Percentiles rank a stretch among this genome's conserved stretches.
phyloP scores from a whole-genome alignment of 148 eudicot genomes.

The Bassia scoparia region DNA sequence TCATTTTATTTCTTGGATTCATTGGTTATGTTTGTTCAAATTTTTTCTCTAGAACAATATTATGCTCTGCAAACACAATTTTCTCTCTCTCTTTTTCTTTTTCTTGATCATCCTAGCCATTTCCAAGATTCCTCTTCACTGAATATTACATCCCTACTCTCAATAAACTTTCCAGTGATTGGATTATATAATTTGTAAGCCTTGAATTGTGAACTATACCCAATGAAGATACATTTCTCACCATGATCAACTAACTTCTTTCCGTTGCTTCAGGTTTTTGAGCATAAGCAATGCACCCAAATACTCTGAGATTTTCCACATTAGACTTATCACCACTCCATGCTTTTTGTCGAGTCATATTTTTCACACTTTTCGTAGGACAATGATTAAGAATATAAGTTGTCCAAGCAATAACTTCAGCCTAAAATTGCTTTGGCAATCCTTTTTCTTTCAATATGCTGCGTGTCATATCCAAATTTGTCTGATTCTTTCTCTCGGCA shows the following conservation, averaged over 20 bases:
- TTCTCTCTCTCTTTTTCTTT: too few relatives aligned
- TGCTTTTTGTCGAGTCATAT: neutral
- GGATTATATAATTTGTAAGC: neutral
- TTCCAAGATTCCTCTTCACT: neutral
- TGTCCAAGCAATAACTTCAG: neutral
- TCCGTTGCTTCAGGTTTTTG: neutral
- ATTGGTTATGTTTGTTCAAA: neutral
- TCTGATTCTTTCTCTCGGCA: too few relatives aligned
- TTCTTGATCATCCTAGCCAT: slow-evolving; percentile 1
- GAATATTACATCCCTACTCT: neutral
- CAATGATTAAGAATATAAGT: neutral
- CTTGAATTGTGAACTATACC: neutral
- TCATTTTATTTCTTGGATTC: neutral
- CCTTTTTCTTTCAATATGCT: neutral
- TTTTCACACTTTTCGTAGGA: neutral
- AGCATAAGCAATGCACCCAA: neutral
- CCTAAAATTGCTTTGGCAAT: neutral
- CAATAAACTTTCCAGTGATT: neutral
- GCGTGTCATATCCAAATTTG: too few relatives aligned
- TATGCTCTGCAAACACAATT: neutral
- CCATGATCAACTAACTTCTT: neutral
- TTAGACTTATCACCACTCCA: neutral
- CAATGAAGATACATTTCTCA: too few relatives aligned
- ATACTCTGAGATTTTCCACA: neutral
- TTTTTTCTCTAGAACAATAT: neutral